Evolutionary conservation across 2,329 filamentous ascomycete species (phyloP), one percentile per base, ranked within the genome.

Genomic region (Aspergillus glaucus): DNA sequence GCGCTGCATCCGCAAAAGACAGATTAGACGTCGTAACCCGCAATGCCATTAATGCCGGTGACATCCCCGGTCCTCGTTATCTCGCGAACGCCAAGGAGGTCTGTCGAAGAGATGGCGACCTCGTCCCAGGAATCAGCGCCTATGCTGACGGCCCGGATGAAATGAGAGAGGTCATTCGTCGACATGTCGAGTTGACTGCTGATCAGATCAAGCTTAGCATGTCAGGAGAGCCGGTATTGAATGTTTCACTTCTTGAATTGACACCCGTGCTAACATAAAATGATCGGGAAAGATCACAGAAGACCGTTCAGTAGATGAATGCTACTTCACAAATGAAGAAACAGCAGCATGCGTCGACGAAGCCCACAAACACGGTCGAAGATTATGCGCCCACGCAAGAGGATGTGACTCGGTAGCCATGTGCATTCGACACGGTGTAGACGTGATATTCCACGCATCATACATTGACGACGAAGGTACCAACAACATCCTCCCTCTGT

Each of bases 61-160:
- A 72, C 45, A 69, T 78, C 6, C 72, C 75, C 1, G 76, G 75
- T 1, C 75, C 75, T 3, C 62, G 75, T 10, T 75, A 67, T 47
- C 64, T 78, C 0, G 73, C 74, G 1, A 79, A 77, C 53, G 72
- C 69, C 1, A 68, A 73, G 50, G 76, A 79, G 55, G 76, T 79
- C 46, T 71, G 73, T 3, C 58, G 63, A 6, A 61, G 61, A 15
- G 72, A 71, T 49, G 76, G 75, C 0, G 75, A 74, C 7, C 60
- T 78, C 0, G 69, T 75, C 3, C 56, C 64, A 4, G 66, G 66
- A 5, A 73, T 73, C 34, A 72, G 68, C 12, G 67, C 68, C 0
- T 72, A 64, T 60, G 72, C 61, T 22, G 69, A 75, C 50, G 71
- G 68, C 3, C 64, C 67, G 0, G 59, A 67, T 3, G 68, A 68